Base-by-base conservation (phyloP, 2,329 filamentous ascomycete species). In the Didymella arachidicola region DNA sequence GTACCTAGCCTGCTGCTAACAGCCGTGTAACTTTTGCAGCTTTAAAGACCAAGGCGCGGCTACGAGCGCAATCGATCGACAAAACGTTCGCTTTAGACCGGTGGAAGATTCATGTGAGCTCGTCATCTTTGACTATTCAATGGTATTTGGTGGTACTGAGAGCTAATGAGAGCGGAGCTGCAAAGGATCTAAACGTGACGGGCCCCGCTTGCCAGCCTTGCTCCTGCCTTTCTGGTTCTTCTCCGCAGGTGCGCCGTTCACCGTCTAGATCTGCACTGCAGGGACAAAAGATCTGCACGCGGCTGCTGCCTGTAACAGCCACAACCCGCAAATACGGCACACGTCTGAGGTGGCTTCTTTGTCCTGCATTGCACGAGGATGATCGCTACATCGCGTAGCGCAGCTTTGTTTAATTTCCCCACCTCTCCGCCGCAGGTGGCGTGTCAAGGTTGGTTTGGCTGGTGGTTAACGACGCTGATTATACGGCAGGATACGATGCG, bases 241-340 rank as follows among this genome's bases (percentile, higher is more conserved):
- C 42, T 18, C 38, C 38, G 38, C 11, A 41, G 19, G 38, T 11
- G 19, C 38, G 14, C 38, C 38, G 27, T 43, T 43, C 19, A 34
- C 39, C 22, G n/a, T n/a, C 12, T 4, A n/a, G 51, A 53, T 53
- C 51, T 45, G 42, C 51, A n/a, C 44, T 59, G 56, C 56, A 59
- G 56, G 56, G 56, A 50, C 38, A 50, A 27, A 14, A 43, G 55
- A 58, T 58, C 55, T 49, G 39, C 55, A 29, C 29, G 38, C 22
- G 53, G 53, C 46, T 56, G 53, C 22, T 18, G 19, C 5, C 10
- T 39, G 25, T 42, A n/a, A 45, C 42, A 43, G 56, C 49, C 49
- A 53, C 49, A 49, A 30, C 29, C 41, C 42, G 18, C 30, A 38
- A 58, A 58, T 19, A 39, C 38, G 38, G 44, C 26, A 8, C 27